phyloP scores from a whole-genome alignment of 148 eudicot species.

The Agrostemma githago region DNA sequence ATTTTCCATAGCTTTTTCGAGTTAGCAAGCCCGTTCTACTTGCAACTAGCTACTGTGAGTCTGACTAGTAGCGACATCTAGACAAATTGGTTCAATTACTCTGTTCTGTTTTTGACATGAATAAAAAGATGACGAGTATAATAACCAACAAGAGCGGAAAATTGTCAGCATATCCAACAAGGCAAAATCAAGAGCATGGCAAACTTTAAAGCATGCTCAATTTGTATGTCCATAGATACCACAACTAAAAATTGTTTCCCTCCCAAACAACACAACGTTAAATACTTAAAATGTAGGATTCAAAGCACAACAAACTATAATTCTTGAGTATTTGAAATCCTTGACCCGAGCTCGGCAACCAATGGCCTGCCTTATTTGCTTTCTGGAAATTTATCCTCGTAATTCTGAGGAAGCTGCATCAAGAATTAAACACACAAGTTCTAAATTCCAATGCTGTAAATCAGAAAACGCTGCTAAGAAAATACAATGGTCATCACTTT shows the following conservation, averaged over 20 bases:
- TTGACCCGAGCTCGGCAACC: not conserved
- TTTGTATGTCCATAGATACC: not conserved
- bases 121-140: not conserved
- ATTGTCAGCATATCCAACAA: not conserved
- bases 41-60: not conserved
- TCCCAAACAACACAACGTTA: not conserved
- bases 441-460: not conserved
- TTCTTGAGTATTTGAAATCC: not conserved
- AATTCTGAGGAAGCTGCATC: slow-evolving; percentile 58
- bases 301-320: not conserved
- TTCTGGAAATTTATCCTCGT: slow-evolving; percentile 70
- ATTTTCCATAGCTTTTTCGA: too few relatives aligned
- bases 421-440: not conserved
- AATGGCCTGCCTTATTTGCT: slow-evolving; percentile 30
- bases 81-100: not conserved
- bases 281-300: not conserved
- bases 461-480: not conserved
- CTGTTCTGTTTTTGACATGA: not conserved
- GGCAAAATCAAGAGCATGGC: not conserved
- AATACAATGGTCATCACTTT: not conserved
- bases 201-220: not conserved
- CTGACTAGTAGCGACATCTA: not conserved
- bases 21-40: not conserved
- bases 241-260: not conserved
- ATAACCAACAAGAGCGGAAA: not conserved